Percentiles rank a stretch among this genome's conserved stretches.
Evolutionary conservation across 352 stramenopile genomes (phyloP).

Genomic region (Phytophthora sansomeana): DNA sequence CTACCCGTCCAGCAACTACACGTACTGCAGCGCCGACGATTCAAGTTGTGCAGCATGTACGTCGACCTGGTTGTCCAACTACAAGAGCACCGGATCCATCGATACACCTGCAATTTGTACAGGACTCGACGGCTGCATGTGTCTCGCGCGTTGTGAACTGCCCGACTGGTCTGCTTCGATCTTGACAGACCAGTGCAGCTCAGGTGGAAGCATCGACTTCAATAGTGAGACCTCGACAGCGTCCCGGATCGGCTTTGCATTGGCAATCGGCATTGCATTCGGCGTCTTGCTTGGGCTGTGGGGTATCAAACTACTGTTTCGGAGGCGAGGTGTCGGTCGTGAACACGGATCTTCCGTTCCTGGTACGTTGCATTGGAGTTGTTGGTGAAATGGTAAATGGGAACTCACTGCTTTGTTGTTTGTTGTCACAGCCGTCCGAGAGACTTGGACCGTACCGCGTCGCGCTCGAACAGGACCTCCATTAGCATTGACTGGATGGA

Average conservation of each 20-base stretch:
- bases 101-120: constrained; percentile 31
- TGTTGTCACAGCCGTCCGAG: constrained; percentile 13
- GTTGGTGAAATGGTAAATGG: neutral
- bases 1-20: constrained; percentile 42
- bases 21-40: constrained; percentile 41
- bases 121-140: constrained; percentile 35
- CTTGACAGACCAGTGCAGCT: constrained; percentile 28
- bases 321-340: constrained; percentile 12
- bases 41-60: constrained; percentile 31
- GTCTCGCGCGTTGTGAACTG: constrained; percentile 34
- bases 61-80: constrained; percentile 32
- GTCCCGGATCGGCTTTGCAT: constrained; percentile 31
- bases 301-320: constrained; percentile 26
- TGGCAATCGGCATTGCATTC: constrained; percentile 24
- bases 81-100: constrained; percentile 22
- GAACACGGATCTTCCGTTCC: constrained; percentile 14
- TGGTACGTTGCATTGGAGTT: constrained; percentile 11
- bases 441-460: constrained; percentile 25
- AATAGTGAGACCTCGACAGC: constrained; percentile 11
- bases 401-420: neutral
- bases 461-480: constrained; percentile 30
- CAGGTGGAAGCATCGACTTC: neutral
- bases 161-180: constrained; percentile 36
- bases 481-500: constrained; percentile 57
- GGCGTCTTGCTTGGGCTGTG: constrained; percentile 29